A percentile compares a stretch with the other conserved stretches of the same genome.
Conservation (phyloP, 169 alveolate species). For the Plasmodium gonderi region DNA sequence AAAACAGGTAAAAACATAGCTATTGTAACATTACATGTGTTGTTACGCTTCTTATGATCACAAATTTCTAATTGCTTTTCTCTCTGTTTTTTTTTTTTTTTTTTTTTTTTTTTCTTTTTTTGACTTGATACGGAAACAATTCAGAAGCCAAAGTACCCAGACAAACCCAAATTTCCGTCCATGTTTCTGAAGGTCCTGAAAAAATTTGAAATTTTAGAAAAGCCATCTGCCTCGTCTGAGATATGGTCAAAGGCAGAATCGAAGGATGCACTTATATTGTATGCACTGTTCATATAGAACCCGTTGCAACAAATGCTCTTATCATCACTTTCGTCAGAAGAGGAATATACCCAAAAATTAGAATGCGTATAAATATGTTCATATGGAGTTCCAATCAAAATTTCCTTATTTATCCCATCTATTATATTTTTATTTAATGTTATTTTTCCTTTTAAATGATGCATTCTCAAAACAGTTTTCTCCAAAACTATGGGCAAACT, state of each 20-base stretch:
- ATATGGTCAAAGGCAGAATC: conserved; percentile 30
- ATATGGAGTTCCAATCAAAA: conserved; percentile 63
- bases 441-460: conserved; percentile 45
- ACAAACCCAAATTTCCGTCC: conserved; percentile 19
- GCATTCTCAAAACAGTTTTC: conserved; percentile 41
- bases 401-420: conserved; percentile 58
- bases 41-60: no score
- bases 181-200: conserved; percentile 42
- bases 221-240: conserved; percentile 25
- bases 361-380: conserved; percentile 71
- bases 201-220: conserved; percentile 31
- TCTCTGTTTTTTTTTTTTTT: neutral
- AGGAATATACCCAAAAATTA: conserved; percentile 69
- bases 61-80: neutral
- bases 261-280: neutral
- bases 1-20: no score
- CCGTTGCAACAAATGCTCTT: conserved; percentile 13
- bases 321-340: conserved; percentile 47
- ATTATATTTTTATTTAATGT: conserved; percentile 58
- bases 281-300: neutral
- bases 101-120: neutral
- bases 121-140: neutral
- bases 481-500: conserved; percentile 39
- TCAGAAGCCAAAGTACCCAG: conserved; percentile 64
- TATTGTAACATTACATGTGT: no score